These are phyloP conservation scores for Aspergillus incahuasiensis DNA, from an alignment of 495 filamentous ascomycete species.

Conservation along the genomic window DNA sequence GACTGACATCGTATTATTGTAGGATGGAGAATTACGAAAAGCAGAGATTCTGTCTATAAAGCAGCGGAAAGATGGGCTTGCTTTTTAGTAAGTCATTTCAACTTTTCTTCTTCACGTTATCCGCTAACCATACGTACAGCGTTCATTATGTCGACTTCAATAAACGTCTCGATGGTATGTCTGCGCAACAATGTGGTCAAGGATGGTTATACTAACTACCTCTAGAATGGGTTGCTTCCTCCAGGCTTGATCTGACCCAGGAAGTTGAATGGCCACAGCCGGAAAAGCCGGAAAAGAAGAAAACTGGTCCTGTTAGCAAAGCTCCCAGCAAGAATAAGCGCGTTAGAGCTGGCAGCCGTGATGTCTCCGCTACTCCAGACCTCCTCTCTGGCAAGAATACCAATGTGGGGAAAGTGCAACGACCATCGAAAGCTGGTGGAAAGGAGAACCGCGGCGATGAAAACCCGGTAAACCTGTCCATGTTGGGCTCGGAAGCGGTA, in stretches of 20 bases:
- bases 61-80: slow-evolving; percentile 74
- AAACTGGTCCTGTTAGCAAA: slow-evolving; percentile 42
- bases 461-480: slow-evolving; percentile 32
- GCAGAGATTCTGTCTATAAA: slow-evolving; percentile 90
- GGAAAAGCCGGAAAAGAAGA: slow-evolving; percentile 66
- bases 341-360: slow-evolving; percentile 48
- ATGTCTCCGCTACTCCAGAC: slow-evolving; percentile 56
- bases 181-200: background rate
- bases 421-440: slow-evolving; percentile 55
- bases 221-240: slow-evolving; percentile 78
- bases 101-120: background rate
- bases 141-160: slow-evolving; percentile 99
- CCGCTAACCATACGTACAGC: slow-evolving; percentile 34
- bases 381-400: slow-evolving; percentile 46
- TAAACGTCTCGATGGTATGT: slow-evolving; percentile 80
- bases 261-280: slow-evolving; percentile 76
- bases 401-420: slow-evolving; percentile 42
- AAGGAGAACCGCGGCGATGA: slow-evolving; percentile 55
- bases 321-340: slow-evolving; percentile 52
- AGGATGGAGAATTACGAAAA: slow-evolving; percentile 82
- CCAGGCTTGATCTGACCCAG: slow-evolving; percentile 73
- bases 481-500: slow-evolving; percentile 46
- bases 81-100: slow-evolving; percentile 71
- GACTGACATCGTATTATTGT: slow-evolving; percentile 20
- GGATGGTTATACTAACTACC: slow-evolving; percentile 16